Evolutionary conservation across 306 rosid genomes (phyloP).

Genomic region (Cucumis sativus): Cucumber_9930_V3 NC_026661.2:3885501-3886000

Average conservation of each 20-base stretch:
- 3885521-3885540: slow-evolving; percentile 89
- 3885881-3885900: slow-evolving; percentile 53
- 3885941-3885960: slow-evolving; percentile 92
- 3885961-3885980: slow-evolving; percentile 76
- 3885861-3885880: slow-evolving; percentile 92
- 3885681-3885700: slow-evolving; percentile 62
- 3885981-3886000: slow-evolving; percentile 30
- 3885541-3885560: slow-evolving; percentile 89
- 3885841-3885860: slow-evolving; percentile 28
- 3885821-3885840: background rate
- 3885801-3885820: background rate
- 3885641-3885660: slow-evolving; percentile 89
- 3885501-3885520: slow-evolving; percentile 87
- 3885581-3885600: slow-evolving; percentile 68
- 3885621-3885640: slow-evolving; percentile 81
- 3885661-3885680: slow-evolving; percentile 90
- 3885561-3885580: slow-evolving; percentile 87
- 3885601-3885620: slow-evolving; percentile 84
- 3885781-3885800: slow-evolving; percentile 3
- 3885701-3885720: slow-evolving; percentile 84
- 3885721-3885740: slow-evolving; percentile 71
- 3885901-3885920: slow-evolving; percentile 66
- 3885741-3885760: slow-evolving; percentile 90
- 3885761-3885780: slow-evolving; percentile 71
- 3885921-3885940: slow-evolving; percentile 78